A percentile compares a stretch with the other conserved stretches of the same genome.
Conservation (phyloP, 148 eudicot species). For the Tetragonia tetragonoides region DNA sequence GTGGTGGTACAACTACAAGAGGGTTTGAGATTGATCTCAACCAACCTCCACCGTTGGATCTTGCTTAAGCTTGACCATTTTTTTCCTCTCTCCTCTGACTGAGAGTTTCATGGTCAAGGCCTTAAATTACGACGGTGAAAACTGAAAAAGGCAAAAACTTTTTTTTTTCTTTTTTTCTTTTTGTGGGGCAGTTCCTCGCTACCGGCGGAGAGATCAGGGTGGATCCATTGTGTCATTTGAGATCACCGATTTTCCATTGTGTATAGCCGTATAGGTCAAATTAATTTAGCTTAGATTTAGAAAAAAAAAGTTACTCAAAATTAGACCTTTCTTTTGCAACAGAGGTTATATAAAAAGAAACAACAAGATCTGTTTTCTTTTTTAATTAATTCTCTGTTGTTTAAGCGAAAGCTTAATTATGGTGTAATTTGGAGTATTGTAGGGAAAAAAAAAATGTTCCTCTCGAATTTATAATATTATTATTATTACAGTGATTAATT, state of each 20-base stretch:
- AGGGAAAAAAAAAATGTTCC: background rate
- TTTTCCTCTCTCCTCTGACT: constrained; percentile 15
- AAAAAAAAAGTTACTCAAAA: background rate
- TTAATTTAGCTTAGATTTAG: background rate
- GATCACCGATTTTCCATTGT: constrained; percentile 25
- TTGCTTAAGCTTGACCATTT: constrained; percentile 31
- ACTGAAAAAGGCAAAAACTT: background rate
- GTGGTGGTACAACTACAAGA: background rate
- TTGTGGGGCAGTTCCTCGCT: background rate
- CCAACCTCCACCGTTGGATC: constrained; percentile 47
- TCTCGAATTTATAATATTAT: background rate
- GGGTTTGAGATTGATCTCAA: constrained; percentile 46
- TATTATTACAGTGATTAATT: background rate
- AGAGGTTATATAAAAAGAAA: constrained; percentile 3
- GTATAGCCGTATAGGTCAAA: constrained; percentile 20
- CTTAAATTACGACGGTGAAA: background rate
- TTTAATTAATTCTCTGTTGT: constrained; percentile 8
- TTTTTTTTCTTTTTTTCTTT: background rate
- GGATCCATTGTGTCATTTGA: constrained; percentile 10
- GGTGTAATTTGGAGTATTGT: constrained; percentile 17
- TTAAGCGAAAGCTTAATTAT: background rate
- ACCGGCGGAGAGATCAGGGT: constrained; percentile 11
- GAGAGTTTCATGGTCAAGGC: constrained; percentile 6
- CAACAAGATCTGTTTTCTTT: background rate
- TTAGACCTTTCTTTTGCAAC: background rate